Evolutionary conservation across 2,329 filamentous ascomycete species (phyloP), one percentile per base, ranked within the genome.

Genomic region (Fusarium caatingaense): DNA sequence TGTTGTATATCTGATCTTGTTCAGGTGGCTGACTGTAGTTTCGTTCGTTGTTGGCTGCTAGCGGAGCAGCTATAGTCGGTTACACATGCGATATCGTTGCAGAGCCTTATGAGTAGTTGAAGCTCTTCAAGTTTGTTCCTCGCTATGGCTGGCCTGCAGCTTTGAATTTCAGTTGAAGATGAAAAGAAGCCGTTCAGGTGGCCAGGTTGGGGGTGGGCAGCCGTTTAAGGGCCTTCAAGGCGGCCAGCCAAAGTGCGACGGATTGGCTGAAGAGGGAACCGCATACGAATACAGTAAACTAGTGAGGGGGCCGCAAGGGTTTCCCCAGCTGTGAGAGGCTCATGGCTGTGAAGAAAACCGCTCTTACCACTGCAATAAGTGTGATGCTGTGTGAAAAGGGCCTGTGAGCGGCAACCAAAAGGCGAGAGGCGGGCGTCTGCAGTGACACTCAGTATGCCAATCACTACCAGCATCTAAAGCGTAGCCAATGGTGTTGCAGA

Each of bases 171-270:
- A 49, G 60, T 58, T 67, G 49, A 59, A 46, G 40, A 54, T 56
- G 50, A 32, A 48, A 44, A 61, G 56, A 64, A 62, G 51, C 51
- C 21, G 51, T 55, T 44, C 34, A 32, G 27, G 27, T 45, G 32
- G 50, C 40, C 63, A 64, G 55, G 45, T 73, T 59, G 73, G 74
- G 53, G 74, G 67, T 58, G 71, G 59, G 60, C 68, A 68, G 61
- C 60, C 51, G 74, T 76, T 74, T 76, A 76, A 74, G 68, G 74
- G 67, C 66, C 72, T 66, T 72, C 64, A 66, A 64, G 58, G 64
- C 62, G 68, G 64, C 56, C 63, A 56, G 60, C 62, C 46, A 23
- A 50, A 57, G 55, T 44, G 34, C 44, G 55, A 37, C 30, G 23
- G 37, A 49, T 49, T 53, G 44, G 46, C 48, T 49, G 66, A 56